phyloP scores from a whole-genome alignment of 148 eudicot genomes.

The Amaranthus hypochondriacus region DNA sequence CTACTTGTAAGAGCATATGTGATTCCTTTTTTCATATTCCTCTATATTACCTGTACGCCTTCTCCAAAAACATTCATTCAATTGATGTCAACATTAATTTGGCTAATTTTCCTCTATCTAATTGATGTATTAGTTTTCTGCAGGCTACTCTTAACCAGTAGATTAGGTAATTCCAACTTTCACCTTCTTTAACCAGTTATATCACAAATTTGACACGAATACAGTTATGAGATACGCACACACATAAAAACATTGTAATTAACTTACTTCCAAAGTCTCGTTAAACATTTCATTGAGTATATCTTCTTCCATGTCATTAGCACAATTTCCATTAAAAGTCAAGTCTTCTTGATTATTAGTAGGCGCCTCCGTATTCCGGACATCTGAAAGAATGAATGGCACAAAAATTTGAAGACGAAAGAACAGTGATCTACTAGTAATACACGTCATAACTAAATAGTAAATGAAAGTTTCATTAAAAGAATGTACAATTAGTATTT shows the following conservation, averaged over 20 bases:
- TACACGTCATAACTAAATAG: background rate
- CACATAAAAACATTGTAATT: background rate
- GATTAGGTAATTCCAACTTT: no score
- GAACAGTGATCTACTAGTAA: background rate
- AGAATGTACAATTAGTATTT: background rate
- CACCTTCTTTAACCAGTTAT: no score
- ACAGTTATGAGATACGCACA: background rate
- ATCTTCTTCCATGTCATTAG: constrained; percentile 48
- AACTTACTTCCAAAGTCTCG: constrained; percentile 51
- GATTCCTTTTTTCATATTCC: no score
- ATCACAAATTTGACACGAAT: background rate
- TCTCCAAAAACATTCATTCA: no score
- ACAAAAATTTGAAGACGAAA: background rate
- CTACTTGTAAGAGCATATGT: no score
- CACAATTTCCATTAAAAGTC: constrained; percentile 24
- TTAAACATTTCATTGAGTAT: constrained; percentile 44
- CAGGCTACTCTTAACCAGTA: no score
- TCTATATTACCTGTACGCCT: no score
- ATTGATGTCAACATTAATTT: no score
- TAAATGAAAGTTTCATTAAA: background rate
- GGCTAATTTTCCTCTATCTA: no score
- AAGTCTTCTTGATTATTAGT: constrained; percentile 27
- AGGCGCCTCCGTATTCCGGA: constrained; percentile 34
- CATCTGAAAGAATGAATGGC: constrained; percentile 27
- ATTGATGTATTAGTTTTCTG: no score